Evolutionary conservation across 1,139 yeast genomes (phyloP).

Genomic region (Wickerhamiella infanticola): DNA sequence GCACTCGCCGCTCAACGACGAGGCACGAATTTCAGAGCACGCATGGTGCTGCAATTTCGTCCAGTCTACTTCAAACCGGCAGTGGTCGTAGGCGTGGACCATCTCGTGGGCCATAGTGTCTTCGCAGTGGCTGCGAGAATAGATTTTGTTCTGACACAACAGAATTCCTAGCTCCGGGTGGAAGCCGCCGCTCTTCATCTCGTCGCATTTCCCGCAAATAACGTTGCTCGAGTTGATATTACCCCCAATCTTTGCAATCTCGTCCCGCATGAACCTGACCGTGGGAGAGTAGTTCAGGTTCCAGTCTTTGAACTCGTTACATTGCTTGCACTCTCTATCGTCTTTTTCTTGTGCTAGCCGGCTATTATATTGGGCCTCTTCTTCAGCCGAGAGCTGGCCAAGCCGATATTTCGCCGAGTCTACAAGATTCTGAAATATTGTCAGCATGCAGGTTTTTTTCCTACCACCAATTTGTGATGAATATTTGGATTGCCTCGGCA

Average conservation of each 20-base stretch:
- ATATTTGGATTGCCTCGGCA: constrained; percentile 92
- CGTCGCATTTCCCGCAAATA: constrained; percentile 73
- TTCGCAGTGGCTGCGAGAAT: constrained; percentile 69
- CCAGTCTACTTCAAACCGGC: constrained; percentile 79
- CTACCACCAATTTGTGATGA: constrained; percentile 23
- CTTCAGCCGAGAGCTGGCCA: constrained; percentile 46
- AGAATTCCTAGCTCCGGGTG: constrained; percentile 80
- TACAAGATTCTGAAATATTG: not conserved
- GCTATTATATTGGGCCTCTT: constrained; percentile 28
- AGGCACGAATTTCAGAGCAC: constrained; percentile 90
- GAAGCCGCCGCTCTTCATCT: constrained; percentile 82
- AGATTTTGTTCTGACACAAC: constrained; percentile 71
- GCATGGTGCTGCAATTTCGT: constrained; percentile 81
- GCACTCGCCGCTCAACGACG: constrained; percentile 89
- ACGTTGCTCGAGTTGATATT: constrained; percentile 36
- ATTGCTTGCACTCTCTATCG: constrained; percentile 44
- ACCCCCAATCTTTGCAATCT: constrained; percentile 57
- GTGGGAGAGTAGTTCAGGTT: constrained; percentile 65
- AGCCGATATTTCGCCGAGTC: constrained; percentile 42
- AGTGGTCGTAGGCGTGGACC: constrained; percentile 84
- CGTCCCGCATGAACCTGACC: constrained; percentile 76
- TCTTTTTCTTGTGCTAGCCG: constrained; percentile 38
- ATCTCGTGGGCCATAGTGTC: constrained; percentile 87
- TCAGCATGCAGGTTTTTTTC: not conserved
- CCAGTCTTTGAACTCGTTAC: constrained; percentile 68